Conservation (phyloP, 306 rosid genomes). For the Fragaria nilgerrensis region DNA sequence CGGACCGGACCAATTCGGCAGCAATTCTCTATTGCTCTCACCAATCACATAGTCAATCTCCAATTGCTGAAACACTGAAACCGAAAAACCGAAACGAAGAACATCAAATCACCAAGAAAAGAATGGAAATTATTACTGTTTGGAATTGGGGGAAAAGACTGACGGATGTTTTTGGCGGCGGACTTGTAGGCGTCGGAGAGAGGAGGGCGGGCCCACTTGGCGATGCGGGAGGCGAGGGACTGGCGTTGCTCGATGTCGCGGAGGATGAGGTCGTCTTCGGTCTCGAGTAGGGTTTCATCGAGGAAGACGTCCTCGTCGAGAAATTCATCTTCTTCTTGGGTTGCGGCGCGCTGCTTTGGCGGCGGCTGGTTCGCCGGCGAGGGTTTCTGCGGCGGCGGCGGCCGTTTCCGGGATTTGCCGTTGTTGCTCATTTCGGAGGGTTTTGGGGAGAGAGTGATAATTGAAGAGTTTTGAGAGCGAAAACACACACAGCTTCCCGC, state of each 20-base stretch:
- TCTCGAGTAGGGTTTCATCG: conserved; percentile 70
- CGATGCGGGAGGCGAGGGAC: conserved; percentile 58
- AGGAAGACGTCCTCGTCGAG: conserved; percentile 87
- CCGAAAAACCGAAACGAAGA: conserved; percentile 5
- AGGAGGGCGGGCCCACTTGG: conserved; percentile 82
- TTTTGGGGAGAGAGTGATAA: neutral
- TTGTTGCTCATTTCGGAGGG: conserved; percentile 31
- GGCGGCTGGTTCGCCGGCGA: conserved; percentile 46
- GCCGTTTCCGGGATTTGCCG: conserved; percentile 53
- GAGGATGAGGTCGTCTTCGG: conserved; percentile 75
- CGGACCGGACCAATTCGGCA: conserved; percentile 66
- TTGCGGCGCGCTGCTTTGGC: conserved; percentile 47
- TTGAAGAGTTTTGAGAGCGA: neutral
- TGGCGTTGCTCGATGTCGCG: conserved; percentile 81
- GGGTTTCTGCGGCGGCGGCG: conserved; percentile 41
- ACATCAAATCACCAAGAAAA: conserved; percentile 29
- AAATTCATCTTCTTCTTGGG: conserved; percentile 82
- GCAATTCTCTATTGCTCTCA: conserved; percentile 59
- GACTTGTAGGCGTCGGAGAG: conserved; percentile 52
- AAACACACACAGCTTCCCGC: conserved; percentile 5
- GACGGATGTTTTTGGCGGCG: conserved; percentile 59
- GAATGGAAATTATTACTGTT: neutral
- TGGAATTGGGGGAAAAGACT: conserved; percentile 19
- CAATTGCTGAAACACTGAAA: conserved; percentile 80
- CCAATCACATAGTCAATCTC: conserved; percentile 91